Evolutionary conservation across 192 early-diverging fungal species (phyloP).

Genomic region (Coemansia sp.): DNA sequence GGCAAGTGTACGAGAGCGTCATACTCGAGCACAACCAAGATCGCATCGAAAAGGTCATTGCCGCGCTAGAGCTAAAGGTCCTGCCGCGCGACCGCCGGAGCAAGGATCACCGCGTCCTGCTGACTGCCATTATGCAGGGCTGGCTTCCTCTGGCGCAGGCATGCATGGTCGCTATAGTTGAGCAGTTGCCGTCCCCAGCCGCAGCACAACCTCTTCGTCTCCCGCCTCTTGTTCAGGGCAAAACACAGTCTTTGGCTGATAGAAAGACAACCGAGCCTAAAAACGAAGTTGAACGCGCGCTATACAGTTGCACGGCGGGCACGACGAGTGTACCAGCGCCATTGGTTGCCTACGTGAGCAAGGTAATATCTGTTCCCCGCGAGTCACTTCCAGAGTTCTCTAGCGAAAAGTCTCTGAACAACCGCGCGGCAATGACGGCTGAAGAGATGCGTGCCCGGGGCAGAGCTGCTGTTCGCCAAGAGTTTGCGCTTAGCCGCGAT

Average conservation of each 20-base stretch:
- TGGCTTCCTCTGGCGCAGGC: constrained; percentile 95
- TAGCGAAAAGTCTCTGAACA: constrained; percentile 49
- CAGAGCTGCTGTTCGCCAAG: constrained; percentile 57
- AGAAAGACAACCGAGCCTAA: constrained; percentile 53
- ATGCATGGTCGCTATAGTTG: constrained; percentile 84
- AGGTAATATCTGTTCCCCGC: constrained; percentile 88
- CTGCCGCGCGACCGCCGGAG: constrained; percentile 86
- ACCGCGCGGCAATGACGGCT: constrained; percentile 72
- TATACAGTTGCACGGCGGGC: constrained; percentile 74
- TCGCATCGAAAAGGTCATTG: constrained; percentile 92
- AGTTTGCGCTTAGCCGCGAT: constrained; percentile 37
- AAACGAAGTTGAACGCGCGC: constrained; percentile 69
- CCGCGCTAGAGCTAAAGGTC: constrained; percentile 85
- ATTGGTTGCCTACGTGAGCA: constrained; percentile 87
- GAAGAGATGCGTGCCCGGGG: constrained; percentile 90
- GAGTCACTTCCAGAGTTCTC: constrained; percentile 69
- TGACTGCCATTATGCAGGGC: constrained; percentile 86
- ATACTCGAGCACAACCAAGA: constrained; percentile 72
- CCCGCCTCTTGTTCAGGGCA: constrained; percentile 72
- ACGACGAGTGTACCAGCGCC: constrained; percentile 58
- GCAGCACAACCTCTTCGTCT: constrained; percentile 81
- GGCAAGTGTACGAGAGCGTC: constrained; percentile 90
- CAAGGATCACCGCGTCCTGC: constrained; percentile 76
- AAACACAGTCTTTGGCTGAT: constrained; percentile 24
- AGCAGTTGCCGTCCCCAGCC: constrained; percentile 86